These are phyloP conservation scores for Claviceps digitariae DNA, from an alignment of 2,329 filamentous ascomycete species.

Conservation along the genomic window DNA sequence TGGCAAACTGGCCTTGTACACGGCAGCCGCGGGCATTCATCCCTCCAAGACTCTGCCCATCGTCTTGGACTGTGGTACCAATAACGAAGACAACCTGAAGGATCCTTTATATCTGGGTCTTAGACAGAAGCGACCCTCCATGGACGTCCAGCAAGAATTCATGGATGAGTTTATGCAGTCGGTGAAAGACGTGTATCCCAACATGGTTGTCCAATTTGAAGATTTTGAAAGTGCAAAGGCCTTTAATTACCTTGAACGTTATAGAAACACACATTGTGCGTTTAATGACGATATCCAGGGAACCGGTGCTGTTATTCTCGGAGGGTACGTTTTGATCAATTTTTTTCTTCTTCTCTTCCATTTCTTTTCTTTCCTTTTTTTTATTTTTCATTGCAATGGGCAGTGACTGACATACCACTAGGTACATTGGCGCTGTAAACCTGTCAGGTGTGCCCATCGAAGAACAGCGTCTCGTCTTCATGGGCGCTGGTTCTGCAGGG, in stretches of 20 bases:
- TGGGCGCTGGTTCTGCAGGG: slow-evolving; percentile 89
- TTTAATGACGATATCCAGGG: slow-evolving; percentile 99
- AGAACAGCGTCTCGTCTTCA: slow-evolving; percentile 90
- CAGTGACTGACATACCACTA: slow-evolving; percentile 39
- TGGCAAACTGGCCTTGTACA: slow-evolving; percentile 91
- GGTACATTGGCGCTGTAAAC: slow-evolving; percentile 62
- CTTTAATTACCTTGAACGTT: slow-evolving; percentile 84
- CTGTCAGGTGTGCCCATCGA: slow-evolving; percentile 72
- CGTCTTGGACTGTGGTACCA: slow-evolving; percentile 52
- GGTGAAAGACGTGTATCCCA: slow-evolving; percentile 56
- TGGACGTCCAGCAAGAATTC: slow-evolving; percentile 74
- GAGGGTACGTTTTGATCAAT: slow-evolving; percentile 39
- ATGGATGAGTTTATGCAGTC: slow-evolving; percentile 97
- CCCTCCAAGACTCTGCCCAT: slow-evolving; percentile 70
- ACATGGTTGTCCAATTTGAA: slow-evolving; percentile 79
- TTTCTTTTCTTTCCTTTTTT: background rate
- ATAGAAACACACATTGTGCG: slow-evolving; percentile 78
- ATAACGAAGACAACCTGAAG: slow-evolving; percentile 51
- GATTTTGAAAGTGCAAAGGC: slow-evolving; percentile 90
- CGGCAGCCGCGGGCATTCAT: slow-evolving; percentile 85
- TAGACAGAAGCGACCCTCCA: slow-evolving; percentile 64
- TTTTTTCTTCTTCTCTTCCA: too few relatives aligned
- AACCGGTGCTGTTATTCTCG: slow-evolving; percentile 88
- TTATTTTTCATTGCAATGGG: background rate
- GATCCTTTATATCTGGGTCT: slow-evolving; percentile 81